A percentile compares a stretch with the other conserved stretches of the same genome.
These are phyloP conservation scores for Xylaria sp. DNA, from an alignment of 2,329 filamentous ascomycete species.

Conservation along the genomic window DNA sequence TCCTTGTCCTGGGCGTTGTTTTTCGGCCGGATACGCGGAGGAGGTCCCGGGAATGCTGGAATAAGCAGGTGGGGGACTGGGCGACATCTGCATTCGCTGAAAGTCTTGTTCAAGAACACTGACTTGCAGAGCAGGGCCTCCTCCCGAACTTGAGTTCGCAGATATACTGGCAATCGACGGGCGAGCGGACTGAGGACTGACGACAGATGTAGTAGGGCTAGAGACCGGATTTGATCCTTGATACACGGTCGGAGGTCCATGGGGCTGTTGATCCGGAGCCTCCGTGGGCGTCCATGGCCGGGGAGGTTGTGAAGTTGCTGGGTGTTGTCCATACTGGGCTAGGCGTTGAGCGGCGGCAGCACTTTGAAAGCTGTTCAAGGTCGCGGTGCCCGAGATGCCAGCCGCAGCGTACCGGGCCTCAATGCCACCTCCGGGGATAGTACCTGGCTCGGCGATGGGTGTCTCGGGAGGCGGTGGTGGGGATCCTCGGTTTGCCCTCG, in stretches of 20 bases:
- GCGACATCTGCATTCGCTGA: constrained; percentile 69
- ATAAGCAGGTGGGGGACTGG: constrained; percentile 92
- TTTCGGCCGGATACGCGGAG: constrained; percentile 72
- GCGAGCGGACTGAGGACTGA: constrained; percentile 39
- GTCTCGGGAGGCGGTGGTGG: constrained; percentile 94
- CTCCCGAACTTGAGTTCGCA: constrained; percentile 25
- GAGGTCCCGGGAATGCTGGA: constrained; percentile 61
- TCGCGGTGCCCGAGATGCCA: constrained; percentile 81
- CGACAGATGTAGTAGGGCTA: constrained; percentile 43
- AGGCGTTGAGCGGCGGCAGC: constrained; percentile 75
- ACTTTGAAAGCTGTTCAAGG: constrained; percentile 73
- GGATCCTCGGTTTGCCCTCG: constrained; percentile 83
- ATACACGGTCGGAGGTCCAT: constrained; percentile 86
- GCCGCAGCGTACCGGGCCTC: constrained; percentile 88
- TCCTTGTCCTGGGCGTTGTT: constrained; percentile 49
- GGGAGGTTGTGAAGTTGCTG: constrained; percentile 41
- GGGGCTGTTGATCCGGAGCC: constrained; percentile 74
- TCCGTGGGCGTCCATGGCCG: constrained; percentile 96
- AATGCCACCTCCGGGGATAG: constrained; percentile 71
- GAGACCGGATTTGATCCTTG: constrained; percentile 73
- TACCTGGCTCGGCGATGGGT: constrained; percentile 67
- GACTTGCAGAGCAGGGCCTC: constrained; percentile 43
- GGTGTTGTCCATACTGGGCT: constrained; percentile 65
- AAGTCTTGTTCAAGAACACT: constrained; percentile 83
- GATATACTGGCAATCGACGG: constrained; percentile 30